Evolutionary conservation across 2,329 filamentous ascomycete species (phyloP).

Genomic region (Phaeosphaeriaceae sp.): DNA sequence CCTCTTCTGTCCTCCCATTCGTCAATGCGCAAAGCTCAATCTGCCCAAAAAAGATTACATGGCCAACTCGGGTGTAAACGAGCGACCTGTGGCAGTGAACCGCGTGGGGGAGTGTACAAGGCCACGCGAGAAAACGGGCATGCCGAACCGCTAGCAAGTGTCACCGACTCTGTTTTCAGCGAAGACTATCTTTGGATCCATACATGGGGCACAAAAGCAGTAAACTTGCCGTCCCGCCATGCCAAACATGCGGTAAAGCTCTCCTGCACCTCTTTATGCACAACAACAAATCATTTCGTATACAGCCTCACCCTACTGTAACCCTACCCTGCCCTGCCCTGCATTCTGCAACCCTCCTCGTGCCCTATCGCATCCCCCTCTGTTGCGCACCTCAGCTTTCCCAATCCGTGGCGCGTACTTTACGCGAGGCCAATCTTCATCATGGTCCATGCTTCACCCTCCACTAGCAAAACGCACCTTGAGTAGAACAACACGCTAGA

Average conservation of each 20-base stretch:
- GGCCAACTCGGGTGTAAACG: neutral
- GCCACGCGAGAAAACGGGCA: conserved; percentile 5
- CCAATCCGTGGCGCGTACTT: neutral
- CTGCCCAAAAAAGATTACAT: conserved; percentile 6
- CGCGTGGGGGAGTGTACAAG: neutral
- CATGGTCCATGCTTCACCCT: neutral
- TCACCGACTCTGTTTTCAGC: neutral
- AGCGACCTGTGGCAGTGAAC: neutral
- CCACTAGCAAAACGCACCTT: neutral
- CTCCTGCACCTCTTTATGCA: neutral
- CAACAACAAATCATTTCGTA: neutral
- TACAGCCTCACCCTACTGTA: conserved; percentile 2
- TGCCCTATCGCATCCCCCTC: neutral
- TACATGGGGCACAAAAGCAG: neutral
- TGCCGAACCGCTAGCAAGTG: neutral
- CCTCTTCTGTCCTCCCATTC: conserved; percentile 14
- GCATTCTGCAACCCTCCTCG: neutral
- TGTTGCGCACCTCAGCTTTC: conserved; percentile 1
- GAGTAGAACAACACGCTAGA: conserved; percentile 6
- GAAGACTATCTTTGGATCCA: neutral
- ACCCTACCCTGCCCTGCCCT: neutral
- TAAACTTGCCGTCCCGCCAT: neutral
- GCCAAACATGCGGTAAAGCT: conserved; percentile 3
- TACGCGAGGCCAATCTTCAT: neutral
- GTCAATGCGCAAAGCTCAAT: conserved; percentile 14